A percentile compares a stretch with the other conserved stretches of the same genome.
phyloP scores from a whole-genome alignment of 2,329 filamentous ascomycete species.

The Aspergillus hortae region DNA sequence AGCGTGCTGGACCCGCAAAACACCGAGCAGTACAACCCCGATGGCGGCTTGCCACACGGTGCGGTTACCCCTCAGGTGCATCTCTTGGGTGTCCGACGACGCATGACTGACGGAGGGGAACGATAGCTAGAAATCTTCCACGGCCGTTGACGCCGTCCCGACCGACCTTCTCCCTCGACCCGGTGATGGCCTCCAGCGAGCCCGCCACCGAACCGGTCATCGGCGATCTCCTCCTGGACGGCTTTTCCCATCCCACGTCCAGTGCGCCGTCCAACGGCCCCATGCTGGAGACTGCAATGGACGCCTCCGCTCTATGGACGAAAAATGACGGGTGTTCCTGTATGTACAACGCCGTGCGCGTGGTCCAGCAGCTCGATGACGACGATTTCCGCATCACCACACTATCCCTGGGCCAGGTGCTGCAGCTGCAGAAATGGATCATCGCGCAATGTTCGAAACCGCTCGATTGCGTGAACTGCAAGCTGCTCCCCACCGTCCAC shows the following conservation, averaged over 20 bases:
- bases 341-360: neutral
- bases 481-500: neutral
- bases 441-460: neutral
- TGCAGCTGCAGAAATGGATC: neutral
- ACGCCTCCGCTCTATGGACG: neutral
- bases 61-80: neutral
- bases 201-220: neutral
- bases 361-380: neutral
- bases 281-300: neutral
- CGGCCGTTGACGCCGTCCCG: neutral
- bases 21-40: neutral
- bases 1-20: neutral
- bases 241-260: neutral
- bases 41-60: neutral
- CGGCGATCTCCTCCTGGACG: neutral
- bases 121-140: neutral
- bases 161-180: neutral
- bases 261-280: neutral
- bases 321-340: neutral
- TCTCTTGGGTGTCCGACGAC: neutral
- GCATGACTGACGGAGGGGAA: neutral
- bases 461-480: neutral
- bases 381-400: neutral
- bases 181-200: neutral
- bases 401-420: neutral